Evolutionary conservation across 495 filamentous ascomycete genomes (phyloP), one percentile per base, ranked within the genome.

Genomic region (Cercophora scortea): DNA sequence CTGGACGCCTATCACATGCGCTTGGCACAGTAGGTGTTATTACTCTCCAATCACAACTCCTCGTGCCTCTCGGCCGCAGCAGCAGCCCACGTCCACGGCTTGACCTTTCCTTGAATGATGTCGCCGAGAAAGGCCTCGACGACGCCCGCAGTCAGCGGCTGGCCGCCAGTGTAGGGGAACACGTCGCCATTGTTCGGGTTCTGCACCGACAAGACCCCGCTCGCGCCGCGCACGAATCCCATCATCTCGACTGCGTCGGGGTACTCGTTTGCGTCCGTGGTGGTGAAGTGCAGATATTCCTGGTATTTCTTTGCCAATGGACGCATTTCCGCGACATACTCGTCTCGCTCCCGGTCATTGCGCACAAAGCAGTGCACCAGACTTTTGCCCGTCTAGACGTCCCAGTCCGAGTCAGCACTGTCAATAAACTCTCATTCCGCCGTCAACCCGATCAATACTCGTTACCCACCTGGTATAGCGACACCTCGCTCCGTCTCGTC

Each of bases 291-390:
- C 8, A 79, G 57, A 40, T 73, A 77, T 5, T 79, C 70, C 36
- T 60, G 47, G 58, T 76, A 77, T 58, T 73, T 76, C 53, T 70
- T 71, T 5, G 76, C 76, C 0, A 78, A 54, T 0, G 70, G 67
- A 1, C 64, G 62, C 42, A 79, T 63, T 12, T 63, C 54, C 3
- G 47, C 25, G 15, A 65, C 56, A 48, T 69, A 71, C 2, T 46
- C 50, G 7, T 64, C 64, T 0, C 62, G 60, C 11, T 70, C 60
- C 7, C 34, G 17, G 10, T 56, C 38, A 8, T 52, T 61, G 6
- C 51, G 19, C 8, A 59, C 42, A 54, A 80, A 75, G 61, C 70
- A 75, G 57, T 77, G 72, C 19, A 73, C 67, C 0, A 78, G 57
- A 8, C 70, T 71, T 49, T 77, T 78, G 0, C 69, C 68, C 3